Conservation (phyloP, 2,329 filamentous ascomycete species). For the Davidsoniella neocaledoniae region DNA sequence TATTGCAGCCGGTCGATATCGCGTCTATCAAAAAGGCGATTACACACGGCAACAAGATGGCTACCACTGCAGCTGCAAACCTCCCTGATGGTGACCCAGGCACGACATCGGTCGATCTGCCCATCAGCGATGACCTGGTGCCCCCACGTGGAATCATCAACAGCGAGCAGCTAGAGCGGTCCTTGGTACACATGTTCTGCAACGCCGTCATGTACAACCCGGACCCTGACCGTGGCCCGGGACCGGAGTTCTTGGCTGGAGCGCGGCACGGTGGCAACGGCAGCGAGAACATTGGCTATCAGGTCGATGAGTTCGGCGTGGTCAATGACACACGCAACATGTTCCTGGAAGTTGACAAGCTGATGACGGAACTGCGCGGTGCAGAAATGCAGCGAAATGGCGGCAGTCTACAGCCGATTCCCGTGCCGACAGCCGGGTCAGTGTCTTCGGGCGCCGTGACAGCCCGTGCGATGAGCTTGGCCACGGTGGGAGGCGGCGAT, state of each 20-base stretch:
- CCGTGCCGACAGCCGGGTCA: slow-evolving; percentile 11
- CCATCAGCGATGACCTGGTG: slow-evolving; percentile 58
- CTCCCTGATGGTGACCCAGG: slow-evolving; percentile 42
- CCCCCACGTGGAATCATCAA: slow-evolving; percentile 87
- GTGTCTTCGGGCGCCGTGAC: slow-evolving; percentile 16
- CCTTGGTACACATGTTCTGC: slow-evolving; percentile 90
- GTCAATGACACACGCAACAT: slow-evolving; percentile 79
- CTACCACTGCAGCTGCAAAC: slow-evolving; percentile 40
- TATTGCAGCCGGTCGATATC: slow-evolving; percentile 59
- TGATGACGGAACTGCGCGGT: slow-evolving; percentile 58
- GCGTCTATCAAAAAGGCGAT: slow-evolving; percentile 64
- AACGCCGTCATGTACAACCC: slow-evolving; percentile 98
- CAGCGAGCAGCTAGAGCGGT: slow-evolving; percentile 77
- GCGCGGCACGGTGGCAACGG: slow-evolving; percentile 19
- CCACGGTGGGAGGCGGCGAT: slow-evolving; percentile 25
- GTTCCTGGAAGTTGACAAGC: slow-evolving; percentile 73
- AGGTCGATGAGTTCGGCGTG: slow-evolving; percentile 66
- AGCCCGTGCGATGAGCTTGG: slow-evolving; percentile 19
- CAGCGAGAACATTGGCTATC: slow-evolving; percentile 38
- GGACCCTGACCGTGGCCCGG: slow-evolving; percentile 56
- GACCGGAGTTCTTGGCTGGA: slow-evolving; percentile 38
- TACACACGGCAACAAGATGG: slow-evolving; percentile 52
- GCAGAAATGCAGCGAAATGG: slow-evolving; percentile 43
- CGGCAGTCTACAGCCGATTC: slow-evolving; percentile 15
- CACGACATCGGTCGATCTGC: slow-evolving; percentile 42